Evolutionary conservation across 345 rosid species (phyloP).

Genomic region (Citrus unshiu): DNA sequence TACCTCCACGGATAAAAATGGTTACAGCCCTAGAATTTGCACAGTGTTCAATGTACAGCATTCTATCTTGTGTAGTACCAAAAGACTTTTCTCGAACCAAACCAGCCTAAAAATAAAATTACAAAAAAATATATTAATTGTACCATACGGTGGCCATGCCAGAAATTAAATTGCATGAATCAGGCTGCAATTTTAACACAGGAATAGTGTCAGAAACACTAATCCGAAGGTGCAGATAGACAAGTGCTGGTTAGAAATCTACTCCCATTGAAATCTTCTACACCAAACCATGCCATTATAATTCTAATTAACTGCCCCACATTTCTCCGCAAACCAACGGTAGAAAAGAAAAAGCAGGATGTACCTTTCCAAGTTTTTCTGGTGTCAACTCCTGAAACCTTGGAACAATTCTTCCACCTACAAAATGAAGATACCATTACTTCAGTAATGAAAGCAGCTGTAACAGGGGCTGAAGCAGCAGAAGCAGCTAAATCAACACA

Average conservation of each 20-base stretch:
- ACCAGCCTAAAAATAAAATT: slow-evolving; percentile 61
- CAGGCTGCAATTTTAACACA: background rate
- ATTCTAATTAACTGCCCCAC: background rate
- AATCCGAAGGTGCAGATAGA: background rate
- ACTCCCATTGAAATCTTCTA: background rate
- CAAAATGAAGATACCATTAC: slow-evolving; percentile 16
- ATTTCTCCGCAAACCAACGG: background rate
- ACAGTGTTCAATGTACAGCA: slow-evolving; percentile 79
- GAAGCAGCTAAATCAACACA: slow-evolving; percentile 12
- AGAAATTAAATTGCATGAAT: background rate
- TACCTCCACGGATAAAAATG: slow-evolving; percentile 95
- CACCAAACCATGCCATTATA: background rate
- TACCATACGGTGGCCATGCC: background rate
- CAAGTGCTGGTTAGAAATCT: background rate
- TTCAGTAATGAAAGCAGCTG: slow-evolving; percentile 3
- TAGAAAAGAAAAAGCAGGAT: background rate
- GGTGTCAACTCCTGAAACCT: slow-evolving; percentile 95
- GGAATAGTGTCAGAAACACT: background rate
- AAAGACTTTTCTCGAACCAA: slow-evolving; percentile 72
- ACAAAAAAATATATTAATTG: background rate
- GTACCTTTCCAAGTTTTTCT: slow-evolving; percentile 91
- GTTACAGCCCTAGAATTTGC: slow-evolving; percentile 85
- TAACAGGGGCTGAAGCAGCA: background rate
- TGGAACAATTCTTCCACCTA: slow-evolving; percentile 98
- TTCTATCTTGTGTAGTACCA: slow-evolving; percentile 79